Evolutionary conservation across 1,284 basidiomycete species (phyloP), one percentile per base, ranked within the genome.

Genomic region (Cryptococcus sp.): DNA sequence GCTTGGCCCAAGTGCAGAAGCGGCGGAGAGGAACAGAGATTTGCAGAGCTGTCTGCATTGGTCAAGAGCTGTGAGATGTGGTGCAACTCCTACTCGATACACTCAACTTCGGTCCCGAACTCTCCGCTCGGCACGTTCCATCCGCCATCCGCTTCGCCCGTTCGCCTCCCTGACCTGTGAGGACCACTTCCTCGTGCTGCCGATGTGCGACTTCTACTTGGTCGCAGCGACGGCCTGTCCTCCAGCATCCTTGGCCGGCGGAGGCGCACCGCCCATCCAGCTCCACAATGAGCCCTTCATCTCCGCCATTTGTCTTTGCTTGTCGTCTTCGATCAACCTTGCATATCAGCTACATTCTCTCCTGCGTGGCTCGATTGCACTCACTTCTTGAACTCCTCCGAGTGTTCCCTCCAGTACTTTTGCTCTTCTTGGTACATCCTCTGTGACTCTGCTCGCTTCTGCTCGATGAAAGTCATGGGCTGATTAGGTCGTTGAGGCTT

Each of bases 361-460:
- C 16, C 18, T 4, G 5, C 12, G 26, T 19, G 22, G 6, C 31
- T 37, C 26, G 26, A 5, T 23, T 7, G 25, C 4, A 65, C 69
- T 53, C 50, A 73, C 65, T 80, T 78, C 71, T 91, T 85, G 59
- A 97, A 83, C 56, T 86, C 81, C 39, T 80, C 86, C 63, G 84
- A 85, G 72, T 97, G 85, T 45, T 86, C 79, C 35, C 76, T 76
- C 67, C 94, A 84, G 73, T 91, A 95, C 56, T 87, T 85, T 66
- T 87, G 86, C 69, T 97, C 93, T 55, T 91, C 85, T 54, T 78
- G 74, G 72, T 95, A 97, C 45, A 82, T 80, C 50, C 78, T 75
- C 68, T 97, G 90, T 6, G 89, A 91, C 62, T 94, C 85, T 35
- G 80, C 78, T 10, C 94, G 85, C 69, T 93, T 92, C 63, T 83